Evolutionary conservation across 768 basidiomycete genomes (phyloP).

Genomic region (Rhizopogon roseolus): DNA sequence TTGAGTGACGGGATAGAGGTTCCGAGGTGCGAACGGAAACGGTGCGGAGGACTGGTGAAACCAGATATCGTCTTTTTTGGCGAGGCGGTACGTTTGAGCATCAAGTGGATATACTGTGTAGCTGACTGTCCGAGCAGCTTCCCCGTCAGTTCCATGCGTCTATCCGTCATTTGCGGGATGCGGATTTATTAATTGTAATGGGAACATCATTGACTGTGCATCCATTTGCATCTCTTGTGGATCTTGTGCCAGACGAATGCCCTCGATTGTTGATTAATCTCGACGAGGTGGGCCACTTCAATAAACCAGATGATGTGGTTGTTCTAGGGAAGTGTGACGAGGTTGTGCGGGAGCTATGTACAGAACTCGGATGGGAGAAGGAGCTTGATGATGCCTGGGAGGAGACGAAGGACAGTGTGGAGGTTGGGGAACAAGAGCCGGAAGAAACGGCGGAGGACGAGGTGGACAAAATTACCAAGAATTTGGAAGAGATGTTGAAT

Average conservation of each 20-base stretch:
- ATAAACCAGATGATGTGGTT: constrained; percentile 54
- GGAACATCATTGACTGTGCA: constrained; percentile 87
- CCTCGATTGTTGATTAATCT: constrained; percentile 90
- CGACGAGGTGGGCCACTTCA: constrained; percentile 70
- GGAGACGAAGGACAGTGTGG: constrained; percentile 35
- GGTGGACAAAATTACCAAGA: constrained; percentile 20
- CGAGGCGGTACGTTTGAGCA: constrained; percentile 49
- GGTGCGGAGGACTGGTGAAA: constrained; percentile 74
- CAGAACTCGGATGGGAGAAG: constrained; percentile 70
- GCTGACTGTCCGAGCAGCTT: constrained; percentile 42
- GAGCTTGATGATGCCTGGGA: constrained; percentile 56
- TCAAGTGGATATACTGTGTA: neutral
- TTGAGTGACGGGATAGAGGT: constrained; percentile 46
- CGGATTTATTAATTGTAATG: constrained; percentile 86
- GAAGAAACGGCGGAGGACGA: constrained; percentile 13
- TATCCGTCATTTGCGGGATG: constrained; percentile 48
- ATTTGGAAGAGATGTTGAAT: constrained; percentile 15
- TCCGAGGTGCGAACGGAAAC: constrained; percentile 49
- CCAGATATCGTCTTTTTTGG: constrained; percentile 97
- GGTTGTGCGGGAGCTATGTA: constrained; percentile 54
- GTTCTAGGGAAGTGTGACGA: constrained; percentile 71
- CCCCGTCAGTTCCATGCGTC: constrained; percentile 63
- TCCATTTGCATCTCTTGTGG: constrained; percentile 80
- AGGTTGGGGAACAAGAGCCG: constrained; percentile 7
- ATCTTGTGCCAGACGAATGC: constrained; percentile 46